Evolutionary conservation across 805 yeast species (phyloP), one percentile per base, ranked within the genome.

Genomic region (Saturnispora besseyi): DNA sequence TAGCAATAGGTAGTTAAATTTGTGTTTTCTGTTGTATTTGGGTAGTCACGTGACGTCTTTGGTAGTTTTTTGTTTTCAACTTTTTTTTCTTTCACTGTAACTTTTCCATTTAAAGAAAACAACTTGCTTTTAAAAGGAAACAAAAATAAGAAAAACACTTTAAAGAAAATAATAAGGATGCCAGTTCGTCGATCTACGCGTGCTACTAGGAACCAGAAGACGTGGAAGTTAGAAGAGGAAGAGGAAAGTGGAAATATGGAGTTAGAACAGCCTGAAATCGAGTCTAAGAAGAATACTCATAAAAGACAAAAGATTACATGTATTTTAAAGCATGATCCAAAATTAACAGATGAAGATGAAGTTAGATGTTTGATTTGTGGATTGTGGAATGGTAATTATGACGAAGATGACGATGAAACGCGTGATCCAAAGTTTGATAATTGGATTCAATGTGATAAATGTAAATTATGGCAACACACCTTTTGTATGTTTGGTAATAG

Each of bases 391-490:
- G 72, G 66, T 15, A 81, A 78, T 53, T 81, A 78, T 59, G 70
- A 81, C 57, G 84, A 75, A 53, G 81, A 73, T 0, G 73, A 71
- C 4, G 86, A 80, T 53, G 62, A 63, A 1, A 40, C 36, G 11
- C 22, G 45, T 29, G 48, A 41, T 15, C 44, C 44, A 5, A 36
- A 41, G 52, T 63, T 70, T 10, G 80, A 84, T 12, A 70, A 69
- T 11, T 81, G 82, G 84, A 74, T 82, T 28, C 79, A 79, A 57
- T 84, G 90, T 64, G 87, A 80, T 28, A 56, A 64, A 7, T 84
- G 90, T 60, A 63, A 72, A 42, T 76, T 87, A 2, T 84, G 89
- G 89, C 89, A 84, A 60, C 90, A 84, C 59, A 75, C 77, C 31
- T 66, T 60, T 49, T 84, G 90, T 62, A 71, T 82, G 76, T 74